Base-by-base conservation (phyloP, 768 basidiomycete genomes). In the Tricholoma sp. region DNA sequence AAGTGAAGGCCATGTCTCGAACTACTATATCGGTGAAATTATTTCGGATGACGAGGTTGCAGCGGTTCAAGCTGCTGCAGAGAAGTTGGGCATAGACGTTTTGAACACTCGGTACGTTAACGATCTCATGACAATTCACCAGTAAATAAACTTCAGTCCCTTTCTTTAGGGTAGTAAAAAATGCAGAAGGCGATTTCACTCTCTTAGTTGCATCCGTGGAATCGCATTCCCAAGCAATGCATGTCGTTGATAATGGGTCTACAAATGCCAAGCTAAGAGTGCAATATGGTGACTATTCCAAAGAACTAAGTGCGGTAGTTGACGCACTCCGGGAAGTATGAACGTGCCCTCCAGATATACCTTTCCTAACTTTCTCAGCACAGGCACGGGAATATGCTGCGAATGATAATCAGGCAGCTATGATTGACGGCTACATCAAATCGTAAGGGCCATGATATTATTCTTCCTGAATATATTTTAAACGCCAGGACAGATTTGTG, bases 21-120 rank as follows among this genome's bases (percentile, higher is more conserved):
- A 92, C 67, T 95, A 94, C 70, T 95, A 95, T 66, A 82, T 86
- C 24, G 91, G 90, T 0, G 79, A 88, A 58, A 67, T 79, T 9
- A 83, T 88, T 19, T 78, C 80, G n/a, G 88, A 92, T 58, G 82
- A 83, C 0, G 93, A 94, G 66, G 90, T 93, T 5, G 83, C 84
- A 21, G 78, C 79, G 0, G 81, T 94, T 21, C 92, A 94, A 68
- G 75, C 74, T 7, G 84, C 84, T 1, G 86, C 89, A 2, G 93
- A 94, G 71, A 83, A 82, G 59, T 75, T 88, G 27, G 82, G 79
- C n/a, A 68, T 94, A 50, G 87, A 90, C 59, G 79, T 91, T 9
- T 68, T 93, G 57, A 94, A 94, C 67, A 94, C 92, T 9, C 84
- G 92, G 89, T 91, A 58, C 39, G 63, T 64, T 39, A 43, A 11